Base-by-base conservation (phyloP, 1,284 basidiomycete genomes). In the Naganishia sp. region DNA sequence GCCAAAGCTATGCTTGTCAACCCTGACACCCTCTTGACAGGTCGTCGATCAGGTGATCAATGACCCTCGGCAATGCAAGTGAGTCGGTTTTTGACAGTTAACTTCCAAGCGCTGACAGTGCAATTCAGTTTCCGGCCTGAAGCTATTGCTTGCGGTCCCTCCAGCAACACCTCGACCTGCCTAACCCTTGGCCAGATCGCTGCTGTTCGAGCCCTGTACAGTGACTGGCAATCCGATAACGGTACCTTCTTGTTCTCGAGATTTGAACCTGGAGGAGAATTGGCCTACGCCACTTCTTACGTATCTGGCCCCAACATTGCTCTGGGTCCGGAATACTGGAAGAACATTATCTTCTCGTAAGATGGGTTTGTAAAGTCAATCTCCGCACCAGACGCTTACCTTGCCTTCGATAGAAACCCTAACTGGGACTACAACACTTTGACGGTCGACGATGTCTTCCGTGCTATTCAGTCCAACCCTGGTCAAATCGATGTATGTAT, bases 11-110 rank as follows among this genome's bases (percentile, higher is more conserved):
- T 28, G 52, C 10, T 54, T 33, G 36, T 39, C 36, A 7, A 3
- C 3, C 28, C 53, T 44, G 23, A 56, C 42, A 36, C 76, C 78
- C 61, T 7, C 13, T 6, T 76, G 78, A 64, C 78, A 78, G 23
- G 74, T 79, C 43, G 57, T 55, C 2, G 79, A 80, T 63, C 74
- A 75, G 3, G 75, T 81, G 67, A 76, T 80, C 63, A 75, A 72
- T 59, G 74, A 79, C 52, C 79, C 79, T 2, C 72, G 73, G 44
- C 67, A 67, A 21, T 81, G 80, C 74, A 70, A 52, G 59, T 61
- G 13, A 52, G 59, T 52, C 16, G 42, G 36, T 1, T 15, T 13
- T 7, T 7, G 13, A 15, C 2, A 15, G 2, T 52, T 18, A 6
- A 15, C 7, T 21, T n/a, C 1, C 2, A 18, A 11, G 21, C 46